Conservation (phyloP, 345 rosid species). For the Sisymbrium altissimum region DNA sequence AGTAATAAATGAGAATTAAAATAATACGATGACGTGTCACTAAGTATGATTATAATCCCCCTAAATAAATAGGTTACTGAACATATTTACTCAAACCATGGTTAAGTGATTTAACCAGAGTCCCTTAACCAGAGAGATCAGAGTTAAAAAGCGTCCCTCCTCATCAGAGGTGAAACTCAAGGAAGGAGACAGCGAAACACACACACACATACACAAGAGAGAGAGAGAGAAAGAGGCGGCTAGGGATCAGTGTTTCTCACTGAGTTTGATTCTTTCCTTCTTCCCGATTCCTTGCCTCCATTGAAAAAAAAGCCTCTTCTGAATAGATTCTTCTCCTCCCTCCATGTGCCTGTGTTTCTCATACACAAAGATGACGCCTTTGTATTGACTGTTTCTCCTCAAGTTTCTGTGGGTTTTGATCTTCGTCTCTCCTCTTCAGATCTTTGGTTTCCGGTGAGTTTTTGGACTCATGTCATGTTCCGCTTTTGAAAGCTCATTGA, state of each 20-base stretch:
- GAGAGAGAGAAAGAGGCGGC: constrained; percentile 29
- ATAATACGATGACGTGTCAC: constrained; percentile 25
- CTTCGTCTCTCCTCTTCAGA: constrained; percentile 3
- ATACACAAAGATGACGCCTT: not conserved
- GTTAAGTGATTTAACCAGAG: constrained; percentile 32
- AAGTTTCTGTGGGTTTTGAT: not conserved
- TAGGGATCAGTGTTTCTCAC: constrained; percentile 28
- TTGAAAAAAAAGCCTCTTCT: not conserved
- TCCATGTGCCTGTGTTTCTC: constrained; percentile 11
- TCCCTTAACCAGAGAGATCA: not conserved
- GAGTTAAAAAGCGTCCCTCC: constrained; percentile 32
- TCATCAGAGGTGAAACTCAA: not conserved
- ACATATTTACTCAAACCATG: constrained; percentile 27
- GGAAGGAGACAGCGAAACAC: constrained; percentile 27
- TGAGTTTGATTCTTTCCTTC: not conserved
- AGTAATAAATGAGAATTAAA: not conserved
- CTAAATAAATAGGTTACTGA: not conserved
- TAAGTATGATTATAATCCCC: not conserved
- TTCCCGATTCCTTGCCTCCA: constrained; percentile 26
- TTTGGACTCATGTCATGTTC: not conserved
- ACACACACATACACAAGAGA: not conserved
- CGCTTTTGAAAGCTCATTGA: not conserved
- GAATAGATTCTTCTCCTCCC: constrained; percentile 8
- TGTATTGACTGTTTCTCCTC: constrained; percentile 11
- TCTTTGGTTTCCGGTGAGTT: constrained; percentile 30